Conservation (phyloP, 139 green algal species). For the Prasinococcaceae sp. region DNA sequence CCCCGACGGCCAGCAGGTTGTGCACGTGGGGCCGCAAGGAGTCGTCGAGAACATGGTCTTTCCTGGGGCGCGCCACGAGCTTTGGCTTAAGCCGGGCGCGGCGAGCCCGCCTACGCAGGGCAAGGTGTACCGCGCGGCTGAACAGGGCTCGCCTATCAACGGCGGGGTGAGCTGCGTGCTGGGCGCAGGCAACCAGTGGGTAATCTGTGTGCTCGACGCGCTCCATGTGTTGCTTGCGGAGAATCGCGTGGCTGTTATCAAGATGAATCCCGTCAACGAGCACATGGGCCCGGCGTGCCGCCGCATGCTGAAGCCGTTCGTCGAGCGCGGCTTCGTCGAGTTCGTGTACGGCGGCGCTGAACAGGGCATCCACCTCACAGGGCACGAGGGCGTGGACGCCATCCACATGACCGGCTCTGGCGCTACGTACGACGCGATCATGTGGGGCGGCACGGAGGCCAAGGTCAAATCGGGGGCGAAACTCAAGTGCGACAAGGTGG, state of each 20-base stretch:
- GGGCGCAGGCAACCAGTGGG: conserved; percentile 56
- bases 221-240: conserved; percentile 49
- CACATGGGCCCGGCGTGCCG: conserved; percentile 42
- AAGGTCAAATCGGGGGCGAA: conserved; percentile 7
- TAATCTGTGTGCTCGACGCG: conserved; percentile 41
- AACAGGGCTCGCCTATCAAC: background rate
- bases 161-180: conserved; percentile 46
- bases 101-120: conserved; percentile 19
- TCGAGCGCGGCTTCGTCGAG: conserved; percentile 42
- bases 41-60: conserved; percentile 29
- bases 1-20: too few relatives aligned
- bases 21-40: background rate
- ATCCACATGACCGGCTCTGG: conserved; percentile 63
- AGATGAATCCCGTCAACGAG: conserved; percentile 63
- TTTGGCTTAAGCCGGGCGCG: conserved; percentile 57
- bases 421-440: conserved; percentile 60
- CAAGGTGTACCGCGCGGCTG: conserved; percentile 27
- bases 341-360: conserved; percentile 54
- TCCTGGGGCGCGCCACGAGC: conserved; percentile 31
- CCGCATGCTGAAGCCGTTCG: conserved; percentile 38
- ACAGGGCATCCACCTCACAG: conserved; percentile 35
- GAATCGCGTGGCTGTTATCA: conserved; percentile 9
- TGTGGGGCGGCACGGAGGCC: conserved; percentile 35
- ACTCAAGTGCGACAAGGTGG: conserved; percentile 17
- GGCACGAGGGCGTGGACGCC: conserved; percentile 30